Percentiles rank a stretch among this genome's conserved stretches.
phyloP scores from a whole-genome alignment of 768 basidiomycete species.

The Daedaleopsis sinensis region DNA sequence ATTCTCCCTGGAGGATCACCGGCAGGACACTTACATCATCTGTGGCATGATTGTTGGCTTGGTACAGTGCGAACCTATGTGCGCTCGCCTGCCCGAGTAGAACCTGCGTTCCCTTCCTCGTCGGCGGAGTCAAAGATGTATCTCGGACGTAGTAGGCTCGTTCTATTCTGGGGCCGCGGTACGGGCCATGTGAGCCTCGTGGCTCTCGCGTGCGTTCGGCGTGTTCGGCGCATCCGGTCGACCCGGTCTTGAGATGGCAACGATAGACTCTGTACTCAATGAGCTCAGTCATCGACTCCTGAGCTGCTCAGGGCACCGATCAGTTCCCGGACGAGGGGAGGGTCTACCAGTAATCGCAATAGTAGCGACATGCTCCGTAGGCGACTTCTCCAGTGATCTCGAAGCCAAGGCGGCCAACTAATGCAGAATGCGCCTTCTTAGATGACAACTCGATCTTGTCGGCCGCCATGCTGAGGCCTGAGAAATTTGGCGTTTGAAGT shows the following conservation, averaged over 20 bases:
- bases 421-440: constrained; percentile 15
- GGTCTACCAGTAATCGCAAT: not conserved
- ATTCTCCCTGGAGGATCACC: constrained; percentile 15
- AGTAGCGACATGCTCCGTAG: not conserved
- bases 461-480: constrained; percentile 15
- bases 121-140: constrained; percentile 9
- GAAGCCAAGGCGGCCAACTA: constrained; percentile 8
- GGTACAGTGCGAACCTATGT: constrained; percentile 17
- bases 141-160: constrained; percentile 11
- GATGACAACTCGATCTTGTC: constrained; percentile 5
- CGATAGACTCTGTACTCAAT: too few species aligned
- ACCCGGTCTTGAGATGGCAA: constrained; percentile 5
- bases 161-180: constrained; percentile 12
- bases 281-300: too few species aligned
- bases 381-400: constrained; percentile 3
- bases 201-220: constrained; percentile 21
- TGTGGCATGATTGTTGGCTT: constrained; percentile 11
- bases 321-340: too few species aligned
- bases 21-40: constrained; percentile 16
- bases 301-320: too few species aligned
- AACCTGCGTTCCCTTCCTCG: constrained; percentile 19
- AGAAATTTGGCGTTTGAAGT: not conserved
- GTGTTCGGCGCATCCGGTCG: constrained; percentile 14
- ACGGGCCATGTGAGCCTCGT: constrained; percentile 19
- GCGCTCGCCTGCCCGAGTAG: constrained; percentile 12